phyloP scores from a whole-genome alignment of 768 basidiomycete genomes.

The Crassisporium funariophilum region DNA sequence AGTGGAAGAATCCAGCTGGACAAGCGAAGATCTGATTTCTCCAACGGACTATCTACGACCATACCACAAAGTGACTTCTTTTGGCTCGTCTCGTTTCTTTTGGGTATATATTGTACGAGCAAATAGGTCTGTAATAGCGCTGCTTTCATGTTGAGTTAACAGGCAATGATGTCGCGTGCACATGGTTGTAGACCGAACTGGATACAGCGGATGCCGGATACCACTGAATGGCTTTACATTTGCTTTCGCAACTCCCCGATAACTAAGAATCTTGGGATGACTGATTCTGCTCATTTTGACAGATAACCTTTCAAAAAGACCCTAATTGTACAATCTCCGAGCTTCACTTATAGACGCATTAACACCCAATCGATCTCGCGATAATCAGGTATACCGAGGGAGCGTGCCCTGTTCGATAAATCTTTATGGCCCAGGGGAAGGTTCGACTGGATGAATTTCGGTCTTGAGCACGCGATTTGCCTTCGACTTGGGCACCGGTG shows the following conservation, averaged over 20 bases:
- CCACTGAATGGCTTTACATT: not conserved
- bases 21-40: slow-evolving; percentile 16
- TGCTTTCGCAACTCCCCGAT: not conserved
- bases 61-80: too few relatives aligned
- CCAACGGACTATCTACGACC: not conserved
- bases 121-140: too few relatives aligned
- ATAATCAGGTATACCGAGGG: too few relatives aligned
- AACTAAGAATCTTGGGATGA: not conserved
- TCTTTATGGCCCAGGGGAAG: slow-evolving; percentile 1
- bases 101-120: too few relatives aligned
- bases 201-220: not conserved
- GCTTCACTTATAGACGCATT: too few relatives aligned
- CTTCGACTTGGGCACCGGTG: slow-evolving; percentile 90
- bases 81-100: not conserved
- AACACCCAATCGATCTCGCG: too few relatives aligned
- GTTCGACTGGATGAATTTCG: slow-evolving; percentile 50
- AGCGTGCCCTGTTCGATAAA: too few relatives aligned
- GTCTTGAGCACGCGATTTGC: slow-evolving; percentile 83
- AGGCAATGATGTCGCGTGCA: too few relatives aligned
- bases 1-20: slow-evolving; percentile 35
- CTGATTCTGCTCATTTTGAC: not conserved
- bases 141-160: too few relatives aligned
- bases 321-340: too few relatives aligned
- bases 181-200: too few relatives aligned
- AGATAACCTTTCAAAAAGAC: not conserved